Base-by-base conservation (phyloP, 2,329 filamentous ascomycete species). In the Fusarium robinianum region DNA sequence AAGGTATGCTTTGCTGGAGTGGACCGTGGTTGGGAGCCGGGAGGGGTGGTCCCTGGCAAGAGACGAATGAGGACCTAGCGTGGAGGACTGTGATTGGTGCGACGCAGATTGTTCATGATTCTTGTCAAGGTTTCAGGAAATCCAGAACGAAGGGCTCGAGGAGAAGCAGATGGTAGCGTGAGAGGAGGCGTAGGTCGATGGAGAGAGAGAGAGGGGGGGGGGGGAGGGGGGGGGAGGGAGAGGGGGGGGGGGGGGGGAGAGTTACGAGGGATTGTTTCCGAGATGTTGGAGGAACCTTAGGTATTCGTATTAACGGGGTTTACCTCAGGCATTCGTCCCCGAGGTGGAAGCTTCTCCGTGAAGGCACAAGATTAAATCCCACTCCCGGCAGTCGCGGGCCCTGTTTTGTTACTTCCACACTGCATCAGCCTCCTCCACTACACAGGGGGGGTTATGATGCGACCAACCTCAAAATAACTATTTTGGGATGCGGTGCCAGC, bases 41-140 rank as follows among this genome's bases (percentile, higher is more conserved):
- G 37, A 54, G 40, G 51, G 52, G 50, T 47, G 49, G 53, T 59
- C 46, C 55, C 50, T 55, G 53, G 25, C 18, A 27, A 51, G 46
- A 54, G 50, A 35, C 39, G 45, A 54, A 49, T 48, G 51, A 45
- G 42, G 47, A 44, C 44, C 47, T 58, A 56, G 65, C 64, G 65
- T 67, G 65, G 62, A 61, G 41, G 54, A 29, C 49, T 45, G 41
- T 56, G 59, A 67, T 67, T 67, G 65, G 64, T 55, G 50, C 46
- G 49, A 55, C 42, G 39, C 16, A 26, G 41, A 31, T 51, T 42
- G 39, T 26, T 39, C 38, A 54, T 44, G 42, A 42, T 38, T 46
- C 41, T 33, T 26, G 47, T 41, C 29, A 33, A 49, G 29, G 41
- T 27, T n/a, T n/a, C n/a, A n/a, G n/a, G n/a, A n/a, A n/a, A n/a